Percentiles rank a stretch among this genome's conserved stretches.
Evolutionary conservation across 371 early-diverging fungal species (phyloP).

Genomic region (Actinomortierella ambigua): DNA sequence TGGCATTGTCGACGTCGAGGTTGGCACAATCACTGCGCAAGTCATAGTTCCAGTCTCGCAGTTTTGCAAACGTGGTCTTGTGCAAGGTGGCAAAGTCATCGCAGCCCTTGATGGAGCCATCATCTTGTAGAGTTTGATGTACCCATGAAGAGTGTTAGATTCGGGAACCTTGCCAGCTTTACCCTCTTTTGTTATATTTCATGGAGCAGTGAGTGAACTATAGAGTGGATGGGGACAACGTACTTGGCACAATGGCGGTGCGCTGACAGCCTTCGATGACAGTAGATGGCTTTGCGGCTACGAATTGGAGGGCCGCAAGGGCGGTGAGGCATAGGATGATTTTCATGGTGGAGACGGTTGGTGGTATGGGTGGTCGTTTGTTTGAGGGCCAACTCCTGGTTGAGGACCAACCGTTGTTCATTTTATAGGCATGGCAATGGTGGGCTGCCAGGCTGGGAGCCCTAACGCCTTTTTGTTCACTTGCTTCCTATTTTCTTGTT

Average conservation of each 20-base stretch:
- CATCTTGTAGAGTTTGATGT: too few species aligned
- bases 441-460: too few species aligned
- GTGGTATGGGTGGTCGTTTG: too few species aligned
- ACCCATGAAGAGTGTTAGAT: too few species aligned
- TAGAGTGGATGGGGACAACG: not conserved
- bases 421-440: too few species aligned
- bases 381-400: too few species aligned
- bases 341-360: constrained; percentile 10
- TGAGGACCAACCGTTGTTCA: too few species aligned
- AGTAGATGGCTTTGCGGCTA: constrained; percentile 13
- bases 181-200: not conserved
- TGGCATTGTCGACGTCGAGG: constrained; percentile 7
- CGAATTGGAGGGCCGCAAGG: constrained; percentile 8
- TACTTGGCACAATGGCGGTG: constrained; percentile 5
- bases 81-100: constrained; percentile 4
- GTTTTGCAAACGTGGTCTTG: constrained; percentile 5
- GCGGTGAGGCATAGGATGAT: not conserved
- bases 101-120: constrained; percentile 3
- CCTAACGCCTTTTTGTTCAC: too few species aligned
- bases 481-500: too few species aligned
- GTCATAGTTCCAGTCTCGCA: constrained; percentile 10
- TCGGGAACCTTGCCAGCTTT: too few species aligned
- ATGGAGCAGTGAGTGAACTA: not conserved
- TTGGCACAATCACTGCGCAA: constrained; percentile 18
- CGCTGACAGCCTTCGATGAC: constrained; percentile 7